Conservation (phyloP, 2,329 filamentous ascomycete species). For the Cryphonectria nitschkei region DNA sequence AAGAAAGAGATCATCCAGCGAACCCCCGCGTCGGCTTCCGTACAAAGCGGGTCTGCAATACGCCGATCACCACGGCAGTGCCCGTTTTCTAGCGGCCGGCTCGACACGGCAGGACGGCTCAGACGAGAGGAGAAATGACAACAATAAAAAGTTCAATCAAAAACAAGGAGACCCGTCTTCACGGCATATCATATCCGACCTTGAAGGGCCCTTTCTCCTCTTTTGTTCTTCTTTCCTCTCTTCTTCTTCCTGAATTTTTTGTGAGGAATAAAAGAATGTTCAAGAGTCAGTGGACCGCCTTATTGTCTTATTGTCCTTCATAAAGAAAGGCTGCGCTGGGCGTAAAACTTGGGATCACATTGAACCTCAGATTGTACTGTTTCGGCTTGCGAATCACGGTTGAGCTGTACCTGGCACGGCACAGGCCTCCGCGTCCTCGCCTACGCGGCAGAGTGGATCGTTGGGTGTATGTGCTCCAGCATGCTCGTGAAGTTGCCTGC, state of each 20-base stretch:
- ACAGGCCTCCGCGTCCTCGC: constrained; percentile 14
- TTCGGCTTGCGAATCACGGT: constrained; percentile 18
- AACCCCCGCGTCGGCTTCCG: constrained; percentile 20
- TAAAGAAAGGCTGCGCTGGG: neutral
- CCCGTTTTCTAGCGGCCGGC: constrained; percentile 2
- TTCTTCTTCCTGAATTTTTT: neutral
- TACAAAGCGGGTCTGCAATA: neutral
- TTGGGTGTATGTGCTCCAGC: neutral
- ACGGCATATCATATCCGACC: constrained; percentile 10
- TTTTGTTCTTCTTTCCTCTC: too few species aligned
- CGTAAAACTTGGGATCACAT: neutral
- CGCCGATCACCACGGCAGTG: constrained; percentile 14
- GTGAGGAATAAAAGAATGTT: neutral
- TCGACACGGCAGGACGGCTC: constrained; percentile 5
- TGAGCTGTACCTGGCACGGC: constrained; percentile 16
- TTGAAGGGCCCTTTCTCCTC: neutral
- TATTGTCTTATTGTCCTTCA: neutral
- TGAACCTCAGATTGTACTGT: neutral
- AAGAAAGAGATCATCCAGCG: neutral
- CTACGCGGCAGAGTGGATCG: constrained; percentile 13
- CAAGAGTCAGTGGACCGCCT: neutral
- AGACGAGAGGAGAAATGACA: neutral
- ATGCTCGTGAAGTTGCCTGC: constrained; percentile 9
- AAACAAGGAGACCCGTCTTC: neutral
- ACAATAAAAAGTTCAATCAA: neutral